These are phyloP conservation scores for Pseudonitzschia multiseries DNA, from an alignment of 108 stramenopile species.

Conservation along the genomic window DNA sequence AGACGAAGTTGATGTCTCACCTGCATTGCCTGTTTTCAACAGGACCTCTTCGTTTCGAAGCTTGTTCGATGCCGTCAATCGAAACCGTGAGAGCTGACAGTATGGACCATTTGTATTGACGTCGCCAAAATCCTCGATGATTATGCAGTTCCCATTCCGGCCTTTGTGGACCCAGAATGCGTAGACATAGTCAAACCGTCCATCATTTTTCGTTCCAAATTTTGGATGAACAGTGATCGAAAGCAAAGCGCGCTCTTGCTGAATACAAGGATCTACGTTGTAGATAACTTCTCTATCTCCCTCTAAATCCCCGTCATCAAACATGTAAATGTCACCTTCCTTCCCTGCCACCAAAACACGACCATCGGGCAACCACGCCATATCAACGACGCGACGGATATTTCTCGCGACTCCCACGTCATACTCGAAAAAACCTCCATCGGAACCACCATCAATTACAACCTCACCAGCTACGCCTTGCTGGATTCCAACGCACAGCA, in stretches of 20 bases:
- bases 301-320: conserved; percentile 2
- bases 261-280: neutral
- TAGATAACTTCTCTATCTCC: neutral
- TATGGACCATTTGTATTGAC: conserved; percentile 1
- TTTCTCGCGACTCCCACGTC: neutral
- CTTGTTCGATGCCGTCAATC: neutral
- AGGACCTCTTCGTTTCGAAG: conserved; percentile 6
- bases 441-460: neutral
- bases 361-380: conserved; percentile 10
- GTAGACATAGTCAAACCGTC: neutral
- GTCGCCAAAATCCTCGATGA: neutral
- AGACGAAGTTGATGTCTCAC: neutral
- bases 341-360: conserved; percentile 3
- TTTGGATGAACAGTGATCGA: neutral
- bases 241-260: neutral
- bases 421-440: conserved; percentile 6
- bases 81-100: conserved; percentile 10
- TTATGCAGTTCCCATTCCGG: neutral
- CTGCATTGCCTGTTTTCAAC: conserved; percentile 14
- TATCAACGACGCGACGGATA: conserved; percentile 5
- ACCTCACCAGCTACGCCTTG: neutral
- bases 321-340: conserved; percentile 9
- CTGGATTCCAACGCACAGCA: neutral
- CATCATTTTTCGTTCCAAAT: neutral
- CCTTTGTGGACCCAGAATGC: conserved; percentile 13